Conservation (phyloP, 2,329 filamentous ascomycete genomes). For the Remersonia thermophila region DNA sequence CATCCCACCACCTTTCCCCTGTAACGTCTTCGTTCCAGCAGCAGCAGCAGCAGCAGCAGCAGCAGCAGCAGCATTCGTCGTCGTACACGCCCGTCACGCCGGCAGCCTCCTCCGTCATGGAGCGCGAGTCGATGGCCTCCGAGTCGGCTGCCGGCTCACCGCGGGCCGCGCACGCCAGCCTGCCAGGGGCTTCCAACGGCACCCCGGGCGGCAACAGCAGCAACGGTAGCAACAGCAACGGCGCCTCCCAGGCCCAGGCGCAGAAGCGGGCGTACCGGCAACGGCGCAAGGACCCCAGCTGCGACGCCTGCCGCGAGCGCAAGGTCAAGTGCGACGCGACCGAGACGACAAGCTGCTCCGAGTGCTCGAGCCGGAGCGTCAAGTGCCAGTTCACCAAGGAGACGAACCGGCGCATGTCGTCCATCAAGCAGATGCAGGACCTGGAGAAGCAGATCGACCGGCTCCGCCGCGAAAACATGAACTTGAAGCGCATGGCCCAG, state of each 20-base stretch:
- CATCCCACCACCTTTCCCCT: conserved; percentile 24
- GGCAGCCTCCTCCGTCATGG: conserved; percentile 35
- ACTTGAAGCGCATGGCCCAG: conserved; percentile 43
- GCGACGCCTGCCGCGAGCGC: conserved; percentile 85
- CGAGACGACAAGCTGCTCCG: conserved; percentile 89
- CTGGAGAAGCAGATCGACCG: conserved; percentile 81
- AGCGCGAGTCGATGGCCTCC: conserved; percentile 46
- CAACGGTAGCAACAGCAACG: no score
- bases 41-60: no score
- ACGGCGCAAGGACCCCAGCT: conserved; percentile 89
- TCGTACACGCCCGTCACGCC: conserved; percentile 37
- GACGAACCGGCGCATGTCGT: conserved; percentile 96
- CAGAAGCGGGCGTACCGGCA: conserved; percentile 94
- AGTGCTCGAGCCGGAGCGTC: conserved; percentile 91
- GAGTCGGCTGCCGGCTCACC: conserved; percentile 46
- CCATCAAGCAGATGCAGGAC: conserved; percentile 97
- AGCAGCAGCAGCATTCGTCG: no score
- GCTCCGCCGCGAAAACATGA: conserved; percentile 67
- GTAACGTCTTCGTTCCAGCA: conserved; percentile 28
- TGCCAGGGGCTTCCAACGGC: conserved; percentile 21
- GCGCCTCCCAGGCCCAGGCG: conserved; percentile 33
- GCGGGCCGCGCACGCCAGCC: conserved; percentile 27
- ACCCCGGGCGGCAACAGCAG: not conserved
- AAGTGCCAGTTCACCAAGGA: conserved; percentile 99
- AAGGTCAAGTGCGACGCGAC: conserved; percentile 90